Evolutionary conservation across 306 rosid genomes (phyloP).

Genomic region (Myrica gale): DNA sequence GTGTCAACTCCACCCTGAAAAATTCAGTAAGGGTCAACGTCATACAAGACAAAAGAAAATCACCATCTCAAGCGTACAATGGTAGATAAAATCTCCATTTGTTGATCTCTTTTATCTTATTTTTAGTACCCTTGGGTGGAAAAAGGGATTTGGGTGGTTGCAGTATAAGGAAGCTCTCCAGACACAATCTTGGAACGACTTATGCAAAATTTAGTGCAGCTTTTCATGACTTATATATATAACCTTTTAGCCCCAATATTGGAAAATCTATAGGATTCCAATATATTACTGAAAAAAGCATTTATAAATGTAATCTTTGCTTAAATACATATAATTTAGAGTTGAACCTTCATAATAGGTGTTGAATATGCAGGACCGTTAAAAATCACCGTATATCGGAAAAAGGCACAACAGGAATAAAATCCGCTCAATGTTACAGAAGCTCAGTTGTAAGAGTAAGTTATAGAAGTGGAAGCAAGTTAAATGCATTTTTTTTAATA

Average conservation of each 20-base stretch:
- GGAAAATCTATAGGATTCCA: too few species aligned
- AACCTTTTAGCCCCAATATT: not conserved
- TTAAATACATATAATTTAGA: not conserved
- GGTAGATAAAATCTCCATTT: not conserved
- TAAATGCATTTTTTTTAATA: not conserved
- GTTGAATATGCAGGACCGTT: too few species aligned
- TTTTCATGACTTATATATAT: too few species aligned
- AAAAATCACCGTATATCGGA: too few species aligned
- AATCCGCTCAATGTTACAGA: not conserved
- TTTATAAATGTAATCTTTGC: not conserved
- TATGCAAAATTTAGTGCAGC: not conserved
- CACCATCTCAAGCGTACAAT: not conserved
- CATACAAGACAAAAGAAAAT: not conserved
- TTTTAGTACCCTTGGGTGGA: not conserved
- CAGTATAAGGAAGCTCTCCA: not conserved
- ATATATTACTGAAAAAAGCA: too few species aligned
- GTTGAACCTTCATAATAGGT: too few species aligned
- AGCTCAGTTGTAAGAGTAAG: not conserved
- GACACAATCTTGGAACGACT: not conserved
- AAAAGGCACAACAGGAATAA: not conserved
- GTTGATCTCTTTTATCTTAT: not conserved
- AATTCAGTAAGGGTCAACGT: constrained; percentile 7
- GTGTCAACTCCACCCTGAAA: constrained; percentile 89
- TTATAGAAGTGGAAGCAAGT: not conserved
- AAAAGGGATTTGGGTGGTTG: not conserved